These are phyloP conservation scores for Macrophomina tecta DNA, from an alignment of 2,329 filamentous ascomycete species.

Conservation along the genomic window DNA sequence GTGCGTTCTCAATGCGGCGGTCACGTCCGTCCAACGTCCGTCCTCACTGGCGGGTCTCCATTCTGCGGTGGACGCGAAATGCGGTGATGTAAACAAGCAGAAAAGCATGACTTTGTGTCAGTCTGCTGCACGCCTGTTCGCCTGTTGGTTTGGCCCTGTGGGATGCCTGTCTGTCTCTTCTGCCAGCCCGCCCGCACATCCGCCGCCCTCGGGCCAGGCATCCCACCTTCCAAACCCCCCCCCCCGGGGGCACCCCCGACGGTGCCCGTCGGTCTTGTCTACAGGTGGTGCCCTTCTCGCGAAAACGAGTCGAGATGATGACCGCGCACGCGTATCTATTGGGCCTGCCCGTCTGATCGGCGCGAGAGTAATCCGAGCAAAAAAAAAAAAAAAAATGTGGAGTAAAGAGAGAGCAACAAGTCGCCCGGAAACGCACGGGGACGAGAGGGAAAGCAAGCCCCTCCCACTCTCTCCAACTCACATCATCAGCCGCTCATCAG, in stretches of 20 bases:
- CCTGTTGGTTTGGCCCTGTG: neutral
- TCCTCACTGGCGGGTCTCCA: neutral
- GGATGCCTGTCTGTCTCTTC: neutral
- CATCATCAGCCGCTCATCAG: neutral
- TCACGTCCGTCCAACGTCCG: neutral
- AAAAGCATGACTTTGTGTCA: neutral
- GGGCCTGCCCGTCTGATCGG: neutral
- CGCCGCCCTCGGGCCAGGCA: neutral
- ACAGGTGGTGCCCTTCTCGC: neutral
- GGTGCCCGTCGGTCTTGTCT: too few species aligned
- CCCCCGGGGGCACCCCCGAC: too few species aligned
- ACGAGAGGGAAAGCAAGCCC: neutral
- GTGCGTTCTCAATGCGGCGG: neutral
- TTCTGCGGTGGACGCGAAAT: neutral
- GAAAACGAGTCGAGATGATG: neutral
- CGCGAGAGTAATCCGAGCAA: neutral
- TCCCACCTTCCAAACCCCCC: too few species aligned
- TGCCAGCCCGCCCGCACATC: neutral
- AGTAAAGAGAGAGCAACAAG: neutral
- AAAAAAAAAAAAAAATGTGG: neutral
- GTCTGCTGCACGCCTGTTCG: conserved; percentile 13
- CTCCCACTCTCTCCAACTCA: neutral
- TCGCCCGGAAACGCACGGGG: conserved; percentile 2
- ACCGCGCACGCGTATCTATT: neutral
- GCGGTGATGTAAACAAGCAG: neutral